Conservation (phyloP, 805 yeast genomes). For the Hanseniaspora pseudoguilliermondii region DNA sequence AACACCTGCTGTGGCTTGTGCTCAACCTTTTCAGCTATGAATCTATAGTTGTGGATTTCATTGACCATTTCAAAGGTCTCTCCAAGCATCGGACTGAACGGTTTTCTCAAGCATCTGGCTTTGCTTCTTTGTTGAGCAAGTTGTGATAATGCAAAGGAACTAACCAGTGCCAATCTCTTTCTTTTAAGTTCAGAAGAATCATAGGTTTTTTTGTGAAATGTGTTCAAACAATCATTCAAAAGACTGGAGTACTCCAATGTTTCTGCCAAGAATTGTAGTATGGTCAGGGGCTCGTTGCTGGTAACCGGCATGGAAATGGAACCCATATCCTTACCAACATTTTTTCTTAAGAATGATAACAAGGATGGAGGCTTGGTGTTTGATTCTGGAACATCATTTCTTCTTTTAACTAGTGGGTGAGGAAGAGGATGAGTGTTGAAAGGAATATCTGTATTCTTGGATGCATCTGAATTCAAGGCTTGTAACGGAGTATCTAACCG, state of each 20-base stretch:
- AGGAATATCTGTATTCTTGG: not conserved
- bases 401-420: constrained; percentile 35
- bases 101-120: constrained; percentile 69
- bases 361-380: constrained; percentile 68
- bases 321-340: constrained; percentile 81
- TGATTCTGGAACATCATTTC: constrained; percentile 47
- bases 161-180: constrained; percentile 48
- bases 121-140: constrained; percentile 61
- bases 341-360: constrained; percentile 66
- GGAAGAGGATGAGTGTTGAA: constrained; percentile 45
- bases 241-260: constrained; percentile 61
- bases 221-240: constrained; percentile 32
- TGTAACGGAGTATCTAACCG: not conserved
- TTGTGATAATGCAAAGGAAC: constrained; percentile 70
- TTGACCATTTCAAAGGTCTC: constrained; percentile 86
- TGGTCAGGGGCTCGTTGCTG: constrained; percentile 79
- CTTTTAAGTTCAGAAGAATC: constrained; percentile 36
- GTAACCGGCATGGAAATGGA: constrained; percentile 88
- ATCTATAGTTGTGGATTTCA: constrained; percentile 64
- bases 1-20: constrained; percentile 73
- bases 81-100: constrained; percentile 88
- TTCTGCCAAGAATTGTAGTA: constrained; percentile 70
- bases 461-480: not conserved
- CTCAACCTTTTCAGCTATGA: constrained; percentile 70
- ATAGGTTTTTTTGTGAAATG: not conserved